phyloP scores from a whole-genome alignment of 2,329 filamentous ascomycete genomes.

The Colletotrichum coccodes region DNA sequence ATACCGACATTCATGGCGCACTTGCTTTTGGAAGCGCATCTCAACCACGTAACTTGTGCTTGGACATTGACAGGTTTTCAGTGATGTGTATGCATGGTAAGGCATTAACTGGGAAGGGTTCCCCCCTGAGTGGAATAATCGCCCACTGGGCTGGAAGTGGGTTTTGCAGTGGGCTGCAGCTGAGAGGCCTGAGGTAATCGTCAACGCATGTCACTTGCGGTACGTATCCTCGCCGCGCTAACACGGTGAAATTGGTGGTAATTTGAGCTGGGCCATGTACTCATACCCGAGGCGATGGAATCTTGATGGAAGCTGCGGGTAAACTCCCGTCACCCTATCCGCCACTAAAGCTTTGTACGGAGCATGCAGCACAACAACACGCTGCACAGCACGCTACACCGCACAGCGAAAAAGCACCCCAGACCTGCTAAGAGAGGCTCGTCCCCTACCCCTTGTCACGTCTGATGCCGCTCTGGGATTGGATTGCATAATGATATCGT shows the following conservation, averaged over 20 bases:
- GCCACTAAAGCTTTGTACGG: background rate
- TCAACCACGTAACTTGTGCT: background rate
- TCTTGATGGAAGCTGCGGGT: slow-evolving; percentile 25
- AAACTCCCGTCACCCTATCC: background rate
- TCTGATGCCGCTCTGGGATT: background rate
- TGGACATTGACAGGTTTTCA: background rate
- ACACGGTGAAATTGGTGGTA: background rate
- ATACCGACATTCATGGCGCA: background rate
- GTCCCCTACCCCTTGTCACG: background rate
- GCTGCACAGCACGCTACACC: background rate
- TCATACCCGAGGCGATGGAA: slow-evolving; percentile 10
- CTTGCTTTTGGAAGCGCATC: background rate
- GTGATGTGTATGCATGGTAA: background rate
- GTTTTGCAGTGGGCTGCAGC: slow-evolving; percentile 23
- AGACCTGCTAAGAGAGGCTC: background rate
- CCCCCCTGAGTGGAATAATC: background rate
- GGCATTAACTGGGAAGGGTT: slow-evolving; percentile 17
- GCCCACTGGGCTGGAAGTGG: background rate
- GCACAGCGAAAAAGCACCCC: background rate
- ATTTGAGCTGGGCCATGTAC: background rate
- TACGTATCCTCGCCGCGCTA: background rate
- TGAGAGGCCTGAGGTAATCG: background rate
- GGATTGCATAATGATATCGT: slow-evolving; percentile 18
- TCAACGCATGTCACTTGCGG: background rate
- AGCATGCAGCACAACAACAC: too few relatives aligned